Base-by-base conservation (phyloP, 805 yeast genomes). In the Cyberlindnera xishuangbannaensis region DNA sequence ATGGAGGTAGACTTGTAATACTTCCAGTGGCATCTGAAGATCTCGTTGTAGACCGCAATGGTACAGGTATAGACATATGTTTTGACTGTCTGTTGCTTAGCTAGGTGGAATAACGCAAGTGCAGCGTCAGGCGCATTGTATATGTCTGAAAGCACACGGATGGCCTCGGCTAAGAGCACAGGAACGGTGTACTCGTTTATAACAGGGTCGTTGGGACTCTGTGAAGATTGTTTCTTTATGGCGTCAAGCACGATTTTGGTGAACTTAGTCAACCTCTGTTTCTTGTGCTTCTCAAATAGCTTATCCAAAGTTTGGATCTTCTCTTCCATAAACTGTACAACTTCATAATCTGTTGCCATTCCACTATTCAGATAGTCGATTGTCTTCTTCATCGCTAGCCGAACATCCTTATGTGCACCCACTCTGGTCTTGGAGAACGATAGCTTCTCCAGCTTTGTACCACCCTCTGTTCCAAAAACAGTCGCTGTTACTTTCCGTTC, bases 11-110 rank as follows among this genome's bases (percentile, higher is more conserved):
- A 68, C 23, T 59, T 54, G 44, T 53, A 64, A 28, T 45, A 45
- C 18, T 56, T 45, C 71, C 72, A 67, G n/a, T 54, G 38, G 7
- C 64, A 44, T 25, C 43, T 36, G 12, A 67, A 41, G 27, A 62
- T 55, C 24, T 50, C 45, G 42, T 64, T 65, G 42, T 63, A 64
- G 6, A 61, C 63, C 10, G 53, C 62, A 10, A 56, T 58, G 3
- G 65, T 56, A 31, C 68, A 61, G 2, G 67, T 55, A 15, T 52
- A 49, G 23, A 60, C 47, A 36, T 56, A 66, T 8, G 58, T 54
- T 31, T 56, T 67, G 31, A 58, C 42, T 25, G 39, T 33, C 40
- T 43, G 51, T 31, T 47, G 51, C 53, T 53, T 59, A 19, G 55
- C 47, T 20, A 40, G 31, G 31, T 63, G 61, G 44, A 65, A 64